Evolutionary conservation across 257 asterid species (phyloP).

Genomic region (Salvia rosmarinus): DNA sequence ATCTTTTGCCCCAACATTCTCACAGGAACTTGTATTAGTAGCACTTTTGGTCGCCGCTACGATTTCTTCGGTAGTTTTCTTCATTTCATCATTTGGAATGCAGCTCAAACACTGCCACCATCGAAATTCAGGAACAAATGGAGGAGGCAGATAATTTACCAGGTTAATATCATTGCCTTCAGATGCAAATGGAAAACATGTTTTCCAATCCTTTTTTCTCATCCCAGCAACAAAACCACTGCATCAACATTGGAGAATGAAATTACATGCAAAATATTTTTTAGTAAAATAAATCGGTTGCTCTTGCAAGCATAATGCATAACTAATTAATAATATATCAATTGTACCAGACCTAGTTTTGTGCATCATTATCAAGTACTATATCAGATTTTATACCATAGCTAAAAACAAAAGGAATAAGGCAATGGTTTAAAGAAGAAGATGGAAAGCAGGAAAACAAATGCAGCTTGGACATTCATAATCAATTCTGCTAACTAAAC

Average conservation of each 20-base stretch:
- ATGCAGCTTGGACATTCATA: background rate
- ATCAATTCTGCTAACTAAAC: background rate
- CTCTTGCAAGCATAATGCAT: background rate
- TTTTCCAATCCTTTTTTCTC: conserved; percentile 51
- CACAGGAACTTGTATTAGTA: conserved; percentile 29
- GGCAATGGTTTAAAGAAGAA: background rate
- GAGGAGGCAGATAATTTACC: conserved; percentile 49
- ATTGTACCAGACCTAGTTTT: background rate
- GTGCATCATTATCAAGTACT: background rate
- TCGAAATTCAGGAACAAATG: conserved; percentile 55
- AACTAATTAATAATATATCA: background rate
- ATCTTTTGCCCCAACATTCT: conserved; percentile 21
- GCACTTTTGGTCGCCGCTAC: conserved; percentile 22
- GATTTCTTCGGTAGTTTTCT: conserved; percentile 34
- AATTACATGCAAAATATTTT: background rate
- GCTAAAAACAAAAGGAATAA: background rate
- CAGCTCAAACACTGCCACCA: conserved; percentile 74
- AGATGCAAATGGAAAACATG: conserved; percentile 51
- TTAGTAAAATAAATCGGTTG: background rate
- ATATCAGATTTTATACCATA: background rate
- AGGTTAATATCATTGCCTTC: conserved; percentile 30
- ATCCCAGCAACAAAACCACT: conserved; percentile 67
- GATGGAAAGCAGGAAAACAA: conserved; percentile 16
- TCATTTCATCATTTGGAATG: conserved; percentile 29
- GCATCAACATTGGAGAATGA: conserved; percentile 41